These are phyloP conservation scores for Fusarium anguioides DNA, from an alignment of 2,329 filamentous ascomycete species.

Conservation along the genomic window DNA sequence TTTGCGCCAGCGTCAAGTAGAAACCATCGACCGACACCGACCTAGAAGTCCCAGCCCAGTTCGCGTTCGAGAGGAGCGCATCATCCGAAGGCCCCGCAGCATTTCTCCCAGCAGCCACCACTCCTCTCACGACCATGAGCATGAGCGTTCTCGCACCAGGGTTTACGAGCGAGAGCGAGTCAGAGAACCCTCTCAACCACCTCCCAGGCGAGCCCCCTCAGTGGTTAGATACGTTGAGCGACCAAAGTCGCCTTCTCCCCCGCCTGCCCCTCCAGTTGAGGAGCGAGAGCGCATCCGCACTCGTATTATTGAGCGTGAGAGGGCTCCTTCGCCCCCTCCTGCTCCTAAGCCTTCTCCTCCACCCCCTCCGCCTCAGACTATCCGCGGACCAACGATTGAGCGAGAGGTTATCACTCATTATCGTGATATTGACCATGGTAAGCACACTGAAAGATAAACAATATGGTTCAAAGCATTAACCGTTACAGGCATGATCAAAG, in stretches of 20 bases:
- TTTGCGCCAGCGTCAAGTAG: constrained; percentile 65
- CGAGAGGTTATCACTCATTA: constrained; percentile 92
- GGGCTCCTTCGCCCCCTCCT: constrained; percentile 48
- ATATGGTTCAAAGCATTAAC: constrained; percentile 21
- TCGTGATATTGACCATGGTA: constrained; percentile 87
- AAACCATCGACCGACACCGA: constrained; percentile 63
- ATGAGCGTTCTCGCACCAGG: constrained; percentile 52
- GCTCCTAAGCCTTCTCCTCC: constrained; percentile 64
- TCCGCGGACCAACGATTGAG: constrained; percentile 83
- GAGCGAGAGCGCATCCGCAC: constrained; percentile 61
- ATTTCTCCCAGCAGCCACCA: constrained; percentile 50
- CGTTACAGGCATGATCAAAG: constrained; percentile 57
- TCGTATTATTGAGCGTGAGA: constrained; percentile 61
- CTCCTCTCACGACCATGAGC: constrained; percentile 51
- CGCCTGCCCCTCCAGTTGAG: constrained; percentile 27
- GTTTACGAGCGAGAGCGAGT: constrained; percentile 46
- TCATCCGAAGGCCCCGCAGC: constrained; percentile 58
- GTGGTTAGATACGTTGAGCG: constrained; percentile 57
- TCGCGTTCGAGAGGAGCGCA: constrained; percentile 56
- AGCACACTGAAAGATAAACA: constrained; percentile 41
- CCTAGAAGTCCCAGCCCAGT: constrained; percentile 58
- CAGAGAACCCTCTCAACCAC: constrained; percentile 55
- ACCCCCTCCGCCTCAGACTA: constrained; percentile 71
- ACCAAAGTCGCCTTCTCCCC: constrained; percentile 51
- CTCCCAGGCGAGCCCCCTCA: constrained; percentile 53